These are phyloP conservation scores for Colletotrichum cuscutae DNA, from an alignment of 2,329 filamentous ascomycete genomes.

Conservation along the genomic window DNA sequence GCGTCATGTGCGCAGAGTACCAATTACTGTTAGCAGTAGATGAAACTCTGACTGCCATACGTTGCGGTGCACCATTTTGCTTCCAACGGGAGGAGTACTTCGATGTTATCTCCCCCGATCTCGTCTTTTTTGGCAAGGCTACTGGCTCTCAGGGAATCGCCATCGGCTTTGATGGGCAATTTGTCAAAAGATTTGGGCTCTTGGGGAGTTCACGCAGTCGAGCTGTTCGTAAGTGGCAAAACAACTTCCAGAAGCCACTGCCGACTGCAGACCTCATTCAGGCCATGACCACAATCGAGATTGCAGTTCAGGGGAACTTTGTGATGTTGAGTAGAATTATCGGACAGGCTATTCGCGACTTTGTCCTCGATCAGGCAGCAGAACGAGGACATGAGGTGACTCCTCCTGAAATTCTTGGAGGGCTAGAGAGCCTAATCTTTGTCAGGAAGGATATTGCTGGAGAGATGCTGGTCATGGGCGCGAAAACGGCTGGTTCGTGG, in stretches of 20 bases:
- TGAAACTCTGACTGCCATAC: constrained; percentile 39
- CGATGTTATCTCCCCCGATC: constrained; percentile 30
- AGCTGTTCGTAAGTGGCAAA: constrained; percentile 26
- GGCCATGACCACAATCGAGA: constrained; percentile 13
- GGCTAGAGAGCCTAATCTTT: constrained; percentile 25
- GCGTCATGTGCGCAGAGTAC: constrained; percentile 34
- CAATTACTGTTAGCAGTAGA: constrained; percentile 37
- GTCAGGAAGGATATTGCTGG: constrained; percentile 31
- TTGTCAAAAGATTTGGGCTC: constrained; percentile 14
- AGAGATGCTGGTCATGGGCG: constrained; percentile 26
- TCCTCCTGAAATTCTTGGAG: constrained; percentile 8
- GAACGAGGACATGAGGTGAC: not conserved
- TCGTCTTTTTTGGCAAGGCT: constrained; percentile 40
- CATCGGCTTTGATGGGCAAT: constrained; percentile 13
- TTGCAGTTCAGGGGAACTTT: constrained; percentile 7
- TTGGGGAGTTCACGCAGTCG: not conserved
- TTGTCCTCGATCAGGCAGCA: constrained; percentile 8
- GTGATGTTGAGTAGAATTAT: constrained; percentile 26
- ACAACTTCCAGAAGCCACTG: constrained; percentile 11
- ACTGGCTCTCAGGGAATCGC: constrained; percentile 13
- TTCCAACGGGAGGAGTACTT: constrained; percentile 40
- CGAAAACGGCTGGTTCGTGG: constrained; percentile 21
- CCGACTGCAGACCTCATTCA: constrained; percentile 22
- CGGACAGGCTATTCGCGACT: constrained; percentile 8
- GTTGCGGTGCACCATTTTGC: constrained; percentile 42